Percentiles rank a stretch among this genome's conserved stretches.
phyloP scores from a whole-genome alignment of 2,329 filamentous ascomycete species.

The Plectosphaerella sp. region DNA sequence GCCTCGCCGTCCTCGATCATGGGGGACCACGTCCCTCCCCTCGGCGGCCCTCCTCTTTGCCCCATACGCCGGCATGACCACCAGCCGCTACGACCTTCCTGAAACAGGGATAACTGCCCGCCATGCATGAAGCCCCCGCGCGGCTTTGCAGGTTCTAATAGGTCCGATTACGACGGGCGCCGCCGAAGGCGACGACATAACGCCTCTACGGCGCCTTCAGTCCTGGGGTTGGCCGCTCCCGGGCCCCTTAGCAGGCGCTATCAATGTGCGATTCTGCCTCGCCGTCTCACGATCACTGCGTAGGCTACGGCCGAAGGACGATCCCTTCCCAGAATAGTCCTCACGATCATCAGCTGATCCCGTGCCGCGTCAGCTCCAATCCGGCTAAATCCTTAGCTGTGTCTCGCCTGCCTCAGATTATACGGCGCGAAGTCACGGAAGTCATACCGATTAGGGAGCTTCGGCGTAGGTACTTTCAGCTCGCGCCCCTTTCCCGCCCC shows the following conservation, averaged over 20 bases:
- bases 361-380: neutral
- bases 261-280: neutral
- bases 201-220: neutral
- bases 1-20: conserved; percentile 3
- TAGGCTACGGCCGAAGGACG: neutral
- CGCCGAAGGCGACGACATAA: neutral
- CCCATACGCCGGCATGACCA: neutral
- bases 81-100: neutral
- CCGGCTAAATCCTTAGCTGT: neutral
- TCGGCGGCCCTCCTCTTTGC: neutral
- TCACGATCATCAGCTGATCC: neutral
- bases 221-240: neutral
- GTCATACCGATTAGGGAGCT: neutral
- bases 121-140: neutral
- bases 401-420: neutral
- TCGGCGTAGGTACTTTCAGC: neutral
- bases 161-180: neutral
- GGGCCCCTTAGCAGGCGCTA: neutral
- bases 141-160: neutral
- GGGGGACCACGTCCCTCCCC: neutral
- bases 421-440: neutral
- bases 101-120: neutral
- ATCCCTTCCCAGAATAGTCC: neutral
- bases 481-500: neutral
- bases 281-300: neutral